A percentile compares a stretch with the other conserved stretches of the same genome.
These are phyloP conservation scores for Hypoxylon perforatum DNA, from an alignment of 495 filamentous ascomycete genomes.

Conservation along the genomic window DNA sequence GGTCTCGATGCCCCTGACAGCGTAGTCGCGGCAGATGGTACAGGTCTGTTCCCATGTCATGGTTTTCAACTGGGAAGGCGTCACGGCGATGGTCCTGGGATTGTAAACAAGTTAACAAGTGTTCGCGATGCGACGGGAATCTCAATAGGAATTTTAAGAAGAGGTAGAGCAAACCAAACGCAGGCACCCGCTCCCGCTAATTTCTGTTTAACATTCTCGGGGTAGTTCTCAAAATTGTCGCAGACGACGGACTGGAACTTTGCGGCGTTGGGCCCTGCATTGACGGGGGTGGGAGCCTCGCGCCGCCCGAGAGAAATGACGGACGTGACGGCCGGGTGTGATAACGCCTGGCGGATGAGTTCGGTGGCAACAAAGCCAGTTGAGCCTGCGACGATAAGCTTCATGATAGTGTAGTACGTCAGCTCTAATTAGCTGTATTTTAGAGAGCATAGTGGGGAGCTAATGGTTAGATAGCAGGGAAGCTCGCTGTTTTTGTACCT, in stretches of 20 bases:
- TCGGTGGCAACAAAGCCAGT: slow-evolving; percentile 63
- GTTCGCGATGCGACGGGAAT: too few relatives aligned
- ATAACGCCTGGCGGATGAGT: slow-evolving; percentile 57
- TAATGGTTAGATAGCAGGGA: too few relatives aligned
- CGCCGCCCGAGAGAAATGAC: slow-evolving; percentile 57
- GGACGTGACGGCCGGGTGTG: slow-evolving; percentile 51
- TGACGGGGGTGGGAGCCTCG: slow-evolving; percentile 15
- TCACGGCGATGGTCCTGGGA: slow-evolving; percentile 61
- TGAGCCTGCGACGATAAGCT: slow-evolving; percentile 63
- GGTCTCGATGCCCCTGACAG: slow-evolving; percentile 51
- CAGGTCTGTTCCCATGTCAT: slow-evolving; percentile 52
- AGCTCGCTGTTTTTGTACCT: too few relatives aligned
- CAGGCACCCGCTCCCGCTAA: slow-evolving; percentile 61
- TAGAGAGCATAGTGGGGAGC: too few relatives aligned
- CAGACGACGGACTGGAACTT: slow-evolving; percentile 57
- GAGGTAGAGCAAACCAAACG: slow-evolving; percentile 58
- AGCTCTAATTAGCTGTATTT: too few relatives aligned
- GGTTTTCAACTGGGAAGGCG: slow-evolving; percentile 46
- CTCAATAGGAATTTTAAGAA: not conserved
- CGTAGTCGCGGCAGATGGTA: slow-evolving; percentile 57
- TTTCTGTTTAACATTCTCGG: slow-evolving; percentile 52
- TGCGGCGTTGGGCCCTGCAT: slow-evolving; percentile 6
- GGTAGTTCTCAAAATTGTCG: slow-evolving; percentile 57
- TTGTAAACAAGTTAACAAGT: too few relatives aligned
- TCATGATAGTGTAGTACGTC: too few relatives aligned